Evolutionary conservation across 2,329 filamentous ascomycete species (phyloP).

Genomic region (Aquanectria penicillioides): DNA sequence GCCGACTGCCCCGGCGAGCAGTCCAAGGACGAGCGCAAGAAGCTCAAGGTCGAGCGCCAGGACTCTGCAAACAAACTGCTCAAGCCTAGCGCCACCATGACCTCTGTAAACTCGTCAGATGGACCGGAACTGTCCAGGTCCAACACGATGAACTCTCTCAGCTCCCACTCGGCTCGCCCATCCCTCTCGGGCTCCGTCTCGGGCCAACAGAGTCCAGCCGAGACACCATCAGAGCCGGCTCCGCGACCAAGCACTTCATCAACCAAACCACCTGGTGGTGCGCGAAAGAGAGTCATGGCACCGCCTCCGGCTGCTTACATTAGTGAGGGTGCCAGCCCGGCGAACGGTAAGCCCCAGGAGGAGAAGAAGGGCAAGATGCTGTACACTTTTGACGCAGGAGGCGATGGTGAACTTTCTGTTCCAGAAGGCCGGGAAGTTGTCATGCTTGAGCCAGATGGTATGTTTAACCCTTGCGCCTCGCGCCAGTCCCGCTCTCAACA

Average conservation of each 20-base stretch:
- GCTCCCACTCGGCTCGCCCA: slow-evolving; percentile 82
- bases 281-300: slow-evolving; percentile 78
- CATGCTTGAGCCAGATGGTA: slow-evolving; percentile 89
- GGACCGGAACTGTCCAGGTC: slow-evolving; percentile 77
- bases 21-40: slow-evolving; percentile 94
- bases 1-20: slow-evolving; percentile 95
- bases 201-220: slow-evolving; percentile 58
- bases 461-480: slow-evolving; percentile 46
- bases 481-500: no score
- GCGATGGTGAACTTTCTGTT: slow-evolving; percentile 83
- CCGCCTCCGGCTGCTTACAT: slow-evolving; percentile 88
- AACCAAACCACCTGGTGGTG: slow-evolving; percentile 39
- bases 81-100: slow-evolving; percentile 54
- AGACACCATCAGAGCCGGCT: slow-evolving; percentile 48
- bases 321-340: slow-evolving; percentile 64
- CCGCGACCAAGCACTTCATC: slow-evolving; percentile 44
- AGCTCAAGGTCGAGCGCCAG: slow-evolving; percentile 87
- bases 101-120: slow-evolving; percentile 62
- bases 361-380: slow-evolving; percentile 85
- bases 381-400: slow-evolving; percentile 84
- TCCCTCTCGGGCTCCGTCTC: slow-evolving; percentile 74
- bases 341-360: slow-evolving; percentile 53
- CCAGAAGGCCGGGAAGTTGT: slow-evolving; percentile 81
- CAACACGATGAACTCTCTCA: slow-evolving; percentile 90
- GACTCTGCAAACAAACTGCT: slow-evolving; percentile 74